Base-by-base conservation (phyloP, 139 green algal species). In the Chlamydomonas eustigma region DNA sequence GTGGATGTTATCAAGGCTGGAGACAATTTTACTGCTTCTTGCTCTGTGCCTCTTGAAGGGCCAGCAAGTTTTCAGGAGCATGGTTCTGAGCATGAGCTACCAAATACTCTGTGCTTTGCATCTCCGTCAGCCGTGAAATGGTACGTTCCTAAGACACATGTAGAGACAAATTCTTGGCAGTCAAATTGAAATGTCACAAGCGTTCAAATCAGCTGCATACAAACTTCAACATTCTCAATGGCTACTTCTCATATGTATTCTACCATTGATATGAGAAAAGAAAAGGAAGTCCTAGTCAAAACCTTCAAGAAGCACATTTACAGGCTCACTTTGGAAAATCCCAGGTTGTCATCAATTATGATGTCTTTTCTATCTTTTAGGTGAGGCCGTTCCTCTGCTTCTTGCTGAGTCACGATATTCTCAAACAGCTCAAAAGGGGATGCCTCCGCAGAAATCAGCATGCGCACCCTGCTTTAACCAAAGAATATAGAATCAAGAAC, bases 121-220 rank as follows among this genome's bases (percentile, higher is more conserved):
- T 98, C 85, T 98, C 94, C 3, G 83, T 93, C 69, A 98, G 83
- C 5, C 94, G 85, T 77, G 81, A 93, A 50, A 98, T 88, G 51
- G 90, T 93, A 77, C 94, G 90, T 44, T 97, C 92, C 78, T 87
- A 80, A 70, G 6, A 37, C 32, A 35, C 6, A 22, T 31, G 30
- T 22, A 70, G 63, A 70, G 25, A 22, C 18, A 70, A 8, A 70
- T 70, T 22, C 44, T 18, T 58, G 44, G 18, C 12, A 58, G 18
- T 28, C 12, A 12, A 58, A 58, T 18, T 18, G 44, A 58, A 12
- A 58, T 58, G 44, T 18, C 12, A 58, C 12, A 58, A 58, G 12
- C 12, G 44, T 28, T 18, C 44, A 58, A 58, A 58, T 12, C 12
- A 28, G 44, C 18, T 12, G 44, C 12, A 58, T 28, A 58, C 12